phyloP scores from a whole-genome alignment of 1,284 basidiomycete genomes.

The Coniferiporia weirii region DNA sequence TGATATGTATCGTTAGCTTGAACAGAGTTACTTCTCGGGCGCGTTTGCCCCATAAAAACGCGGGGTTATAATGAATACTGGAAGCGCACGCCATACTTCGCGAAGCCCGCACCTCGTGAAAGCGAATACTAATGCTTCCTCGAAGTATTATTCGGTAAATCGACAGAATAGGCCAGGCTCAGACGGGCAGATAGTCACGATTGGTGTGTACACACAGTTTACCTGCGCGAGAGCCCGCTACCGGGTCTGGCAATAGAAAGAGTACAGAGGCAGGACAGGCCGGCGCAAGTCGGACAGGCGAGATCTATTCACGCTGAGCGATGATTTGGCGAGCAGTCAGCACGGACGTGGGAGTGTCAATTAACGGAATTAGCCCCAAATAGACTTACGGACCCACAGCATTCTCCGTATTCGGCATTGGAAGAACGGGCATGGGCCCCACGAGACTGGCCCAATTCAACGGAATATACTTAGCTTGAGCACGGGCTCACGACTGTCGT shows the following conservation, averaged over 20 bases:
- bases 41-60: slow-evolving; percentile 3
- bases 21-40: too few relatives aligned
- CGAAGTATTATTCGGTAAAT: too few relatives aligned
- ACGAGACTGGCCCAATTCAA: too few relatives aligned
- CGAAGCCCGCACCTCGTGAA: background rate
- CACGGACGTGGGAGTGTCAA: background rate
- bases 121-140: too few relatives aligned
- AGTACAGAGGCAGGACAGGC: too few relatives aligned
- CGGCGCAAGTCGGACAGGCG: background rate
- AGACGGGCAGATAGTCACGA: too few relatives aligned
- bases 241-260: background rate
- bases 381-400: background rate
- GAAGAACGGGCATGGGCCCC: too few relatives aligned
- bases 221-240: background rate
- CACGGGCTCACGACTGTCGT: too few relatives aligned
- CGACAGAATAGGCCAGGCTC: too few relatives aligned
- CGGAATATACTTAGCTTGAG: too few relatives aligned
- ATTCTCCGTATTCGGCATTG: too few relatives aligned
- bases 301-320: background rate
- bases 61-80: slow-evolving; percentile 4
- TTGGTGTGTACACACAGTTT: too few relatives aligned
- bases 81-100: background rate
- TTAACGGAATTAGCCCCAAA: background rate
- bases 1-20: background rate
- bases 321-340: background rate